These are phyloP conservation scores for Dimocarpus longan DNA, from an alignment of 345 rosid genomes.

Conservation along the genomic window DNA sequence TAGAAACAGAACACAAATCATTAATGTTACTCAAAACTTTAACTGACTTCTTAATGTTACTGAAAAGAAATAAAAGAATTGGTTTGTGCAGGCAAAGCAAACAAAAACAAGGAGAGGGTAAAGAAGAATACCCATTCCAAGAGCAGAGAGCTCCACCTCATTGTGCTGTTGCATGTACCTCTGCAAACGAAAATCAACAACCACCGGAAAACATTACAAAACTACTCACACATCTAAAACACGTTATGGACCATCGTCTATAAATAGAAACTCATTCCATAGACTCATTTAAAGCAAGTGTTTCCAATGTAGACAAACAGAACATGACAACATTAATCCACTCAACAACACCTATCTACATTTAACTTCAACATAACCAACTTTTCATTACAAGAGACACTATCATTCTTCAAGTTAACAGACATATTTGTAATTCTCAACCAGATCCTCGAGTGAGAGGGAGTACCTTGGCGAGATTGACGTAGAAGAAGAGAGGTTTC, in stretches of 20 bases:
- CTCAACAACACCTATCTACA: too few relatives aligned
- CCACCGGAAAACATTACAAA: background rate
- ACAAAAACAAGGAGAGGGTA: background rate
- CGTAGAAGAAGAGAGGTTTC: slow-evolving; percentile 74
- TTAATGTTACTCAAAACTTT: background rate
- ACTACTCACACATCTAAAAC: too few relatives aligned
- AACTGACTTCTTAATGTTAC: background rate
- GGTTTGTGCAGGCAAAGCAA: too few relatives aligned
- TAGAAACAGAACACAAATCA: background rate
- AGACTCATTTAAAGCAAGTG: too few relatives aligned
- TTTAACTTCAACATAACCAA: too few relatives aligned
- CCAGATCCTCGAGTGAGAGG: background rate
- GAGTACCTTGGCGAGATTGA: slow-evolving; percentile 75
- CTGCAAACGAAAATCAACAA: slow-evolving; percentile 40
- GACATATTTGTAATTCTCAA: background rate
- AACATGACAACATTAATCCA: too few relatives aligned
- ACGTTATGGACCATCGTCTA: too few relatives aligned
- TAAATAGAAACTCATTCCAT: too few relatives aligned
- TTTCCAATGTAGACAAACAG: too few relatives aligned
- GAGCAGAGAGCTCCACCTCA: slow-evolving; percentile 75
- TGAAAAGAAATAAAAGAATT: too few relatives aligned
- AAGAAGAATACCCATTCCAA: slow-evolving; percentile 65
- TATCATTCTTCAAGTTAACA: too few relatives aligned
- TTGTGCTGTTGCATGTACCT: slow-evolving; percentile 74
- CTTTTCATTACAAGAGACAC: too few relatives aligned